These are phyloP conservation scores for Flagelloscypha sp. DNA, from an alignment of 768 basidiomycete species.

Conservation along the genomic window DNA sequence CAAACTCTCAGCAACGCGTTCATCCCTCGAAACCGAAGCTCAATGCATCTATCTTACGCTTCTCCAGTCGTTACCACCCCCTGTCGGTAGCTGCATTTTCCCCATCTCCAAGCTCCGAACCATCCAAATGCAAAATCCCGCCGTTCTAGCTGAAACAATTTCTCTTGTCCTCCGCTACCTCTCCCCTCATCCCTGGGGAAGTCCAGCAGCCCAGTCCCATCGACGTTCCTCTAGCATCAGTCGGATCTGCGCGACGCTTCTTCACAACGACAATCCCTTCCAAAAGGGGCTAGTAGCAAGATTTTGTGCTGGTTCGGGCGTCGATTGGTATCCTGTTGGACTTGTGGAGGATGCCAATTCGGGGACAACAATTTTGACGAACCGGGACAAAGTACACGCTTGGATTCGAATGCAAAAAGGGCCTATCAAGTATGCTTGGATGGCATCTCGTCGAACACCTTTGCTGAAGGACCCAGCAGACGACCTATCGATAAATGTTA, in stretches of 20 bases:
- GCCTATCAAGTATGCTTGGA: slow-evolving; percentile 48
- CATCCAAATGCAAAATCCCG: slow-evolving; percentile 12
- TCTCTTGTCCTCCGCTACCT: slow-evolving; percentile 65
- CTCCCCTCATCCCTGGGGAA: slow-evolving; percentile 75
- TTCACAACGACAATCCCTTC: slow-evolving; percentile 27
- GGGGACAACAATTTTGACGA: slow-evolving; percentile 8
- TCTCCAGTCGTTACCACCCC: slow-evolving; percentile 21
- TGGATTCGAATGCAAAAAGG: slow-evolving; percentile 12
- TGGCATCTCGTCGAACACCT: slow-evolving; percentile 53
- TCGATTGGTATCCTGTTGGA: slow-evolving; percentile 53
- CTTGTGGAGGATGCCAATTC: slow-evolving; percentile 21
- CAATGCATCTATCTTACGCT: too few relatives aligned
- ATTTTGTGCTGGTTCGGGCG: slow-evolving; percentile 56
- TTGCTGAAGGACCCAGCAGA: slow-evolving; percentile 23
- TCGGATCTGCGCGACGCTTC: slow-evolving; percentile 42
- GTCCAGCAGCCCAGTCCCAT: slow-evolving; percentile 49
- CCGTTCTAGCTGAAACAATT: slow-evolving; percentile 29
- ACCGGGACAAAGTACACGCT: slow-evolving; percentile 5
- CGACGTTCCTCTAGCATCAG: slow-evolving; percentile 39
- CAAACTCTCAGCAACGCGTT: slow-evolving; percentile 28
- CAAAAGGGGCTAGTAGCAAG: slow-evolving; percentile 12
- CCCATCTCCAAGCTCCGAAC: slow-evolving; percentile 9
- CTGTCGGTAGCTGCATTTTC: slow-evolving; percentile 7
- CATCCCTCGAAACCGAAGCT: slow-evolving; percentile 41
- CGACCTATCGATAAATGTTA: slow-evolving; percentile 14